Conservation (phyloP, 169 alveolate species). For the Miamiensis avidus region DNA sequence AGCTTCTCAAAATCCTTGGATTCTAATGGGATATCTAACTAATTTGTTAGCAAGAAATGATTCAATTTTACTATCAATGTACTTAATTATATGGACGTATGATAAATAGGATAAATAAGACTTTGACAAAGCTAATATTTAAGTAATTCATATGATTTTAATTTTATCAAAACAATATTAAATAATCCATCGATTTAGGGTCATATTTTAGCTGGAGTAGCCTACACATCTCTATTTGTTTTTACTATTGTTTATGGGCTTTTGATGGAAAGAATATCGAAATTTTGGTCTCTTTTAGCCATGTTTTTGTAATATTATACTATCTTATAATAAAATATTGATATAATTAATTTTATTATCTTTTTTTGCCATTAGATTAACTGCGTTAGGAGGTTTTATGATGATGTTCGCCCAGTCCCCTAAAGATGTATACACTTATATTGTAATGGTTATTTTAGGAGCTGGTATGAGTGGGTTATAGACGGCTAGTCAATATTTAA, state of each 20-base stretch:
- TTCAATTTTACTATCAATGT: slow-evolving; percentile 39
- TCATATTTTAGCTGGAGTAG: slow-evolving; percentile 36
- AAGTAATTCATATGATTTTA: slow-evolving; percentile 1
- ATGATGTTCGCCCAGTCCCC: slow-evolving; percentile 39
- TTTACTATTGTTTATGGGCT: slow-evolving; percentile 36
- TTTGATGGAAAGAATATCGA: slow-evolving; percentile 33
- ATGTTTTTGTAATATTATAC: slow-evolving; percentile 14
- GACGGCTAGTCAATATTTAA: slow-evolving; percentile 41
- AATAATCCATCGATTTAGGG: too few species aligned
- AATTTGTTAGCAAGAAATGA: slow-evolving; percentile 50
- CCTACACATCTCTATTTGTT: slow-evolving; percentile 29
- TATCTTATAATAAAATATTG: neutral
- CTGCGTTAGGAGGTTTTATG: slow-evolving; percentile 38
- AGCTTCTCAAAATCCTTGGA: slow-evolving; percentile 45
- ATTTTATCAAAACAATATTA: too few species aligned
- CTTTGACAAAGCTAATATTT: slow-evolving; percentile 41
- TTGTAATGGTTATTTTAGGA: slow-evolving; percentile 36
- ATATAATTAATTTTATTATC: too few species aligned
- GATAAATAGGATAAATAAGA: slow-evolving; percentile 18
- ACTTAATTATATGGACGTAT: slow-evolving; percentile 33
- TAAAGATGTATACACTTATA: slow-evolving; percentile 18
- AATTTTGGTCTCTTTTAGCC: slow-evolving; percentile 6
- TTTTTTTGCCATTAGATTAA: neutral
- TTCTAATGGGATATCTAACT: slow-evolving; percentile 41
- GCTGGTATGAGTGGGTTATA: slow-evolving; percentile 48